Evolutionary conservation across 2,329 filamentous ascomycete genomes (phyloP).

Genomic region (Thermomyces lanuginosus): DNA sequence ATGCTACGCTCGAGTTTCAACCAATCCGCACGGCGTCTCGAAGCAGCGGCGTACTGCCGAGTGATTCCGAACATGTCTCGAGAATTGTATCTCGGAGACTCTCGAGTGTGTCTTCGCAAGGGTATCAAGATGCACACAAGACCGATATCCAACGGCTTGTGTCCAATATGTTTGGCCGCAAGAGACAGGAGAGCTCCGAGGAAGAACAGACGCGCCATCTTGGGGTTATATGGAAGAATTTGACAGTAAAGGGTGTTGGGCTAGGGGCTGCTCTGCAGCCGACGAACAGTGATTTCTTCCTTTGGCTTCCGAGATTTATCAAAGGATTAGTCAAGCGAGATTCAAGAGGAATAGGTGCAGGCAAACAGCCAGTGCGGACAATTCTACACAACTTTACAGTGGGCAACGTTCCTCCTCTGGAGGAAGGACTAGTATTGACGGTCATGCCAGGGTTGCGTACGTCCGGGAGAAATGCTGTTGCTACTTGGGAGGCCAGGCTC

Average conservation of each 20-base stretch:
- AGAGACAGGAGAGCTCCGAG: slow-evolving; percentile 47
- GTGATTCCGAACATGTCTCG: no score
- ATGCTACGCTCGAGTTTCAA: no score
- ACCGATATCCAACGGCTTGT: slow-evolving; percentile 33
- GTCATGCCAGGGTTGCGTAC: slow-evolving; percentile 21
- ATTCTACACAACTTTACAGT: slow-evolving; percentile 48
- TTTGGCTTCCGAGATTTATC: slow-evolving; percentile 32
- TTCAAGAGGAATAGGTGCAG: slow-evolving; percentile 13
- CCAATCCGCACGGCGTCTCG: no score
- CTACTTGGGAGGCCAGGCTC: slow-evolving; percentile 15
- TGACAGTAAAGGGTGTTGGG: slow-evolving; percentile 55
- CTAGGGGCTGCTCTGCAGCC: slow-evolving; percentile 46
- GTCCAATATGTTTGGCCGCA: slow-evolving; percentile 53
- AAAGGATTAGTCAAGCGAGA: slow-evolving; percentile 27
- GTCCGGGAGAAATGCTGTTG: slow-evolving; percentile 25
- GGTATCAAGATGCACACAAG: slow-evolving; percentile 15
- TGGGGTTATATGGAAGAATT: slow-evolving; percentile 52
- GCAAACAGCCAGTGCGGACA: slow-evolving; percentile 39
- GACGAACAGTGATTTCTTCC: slow-evolving; percentile 40
- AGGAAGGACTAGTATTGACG: slow-evolving; percentile 1
- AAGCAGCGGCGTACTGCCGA: no score
- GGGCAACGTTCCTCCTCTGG: slow-evolving; percentile 3
- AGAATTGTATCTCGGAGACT: no score
- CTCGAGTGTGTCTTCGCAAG: no score
- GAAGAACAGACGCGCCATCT: slow-evolving; percentile 54